phyloP scores from a whole-genome alignment of 352 stramenopile genomes.

The Elongisporangium undulatum region DNA sequence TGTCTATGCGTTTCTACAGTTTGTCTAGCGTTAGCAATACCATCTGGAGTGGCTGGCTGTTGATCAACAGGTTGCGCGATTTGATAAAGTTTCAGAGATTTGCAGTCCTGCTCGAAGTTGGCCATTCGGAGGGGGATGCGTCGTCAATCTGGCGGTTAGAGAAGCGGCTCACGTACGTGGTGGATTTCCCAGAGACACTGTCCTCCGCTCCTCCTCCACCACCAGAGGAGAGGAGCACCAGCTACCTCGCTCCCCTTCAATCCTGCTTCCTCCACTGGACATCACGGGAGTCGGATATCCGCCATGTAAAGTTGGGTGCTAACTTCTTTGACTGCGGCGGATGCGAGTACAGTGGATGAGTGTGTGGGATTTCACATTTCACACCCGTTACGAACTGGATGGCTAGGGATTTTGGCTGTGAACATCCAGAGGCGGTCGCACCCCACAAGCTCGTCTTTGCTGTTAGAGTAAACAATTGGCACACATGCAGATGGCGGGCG shows the following conservation, averaged over 20 bases:
- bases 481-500: not conserved
- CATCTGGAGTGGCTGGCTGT: not conserved
- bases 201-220: not conserved
- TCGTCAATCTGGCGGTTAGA: not conserved
- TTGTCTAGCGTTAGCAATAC: not conserved
- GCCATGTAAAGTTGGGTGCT: not conserved
- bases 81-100: not conserved
- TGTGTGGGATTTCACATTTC: not conserved
- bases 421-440: not conserved
- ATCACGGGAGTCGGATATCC: not conserved
- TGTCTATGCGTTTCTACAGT: not conserved
- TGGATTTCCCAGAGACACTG: not conserved
- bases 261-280: too few species aligned
- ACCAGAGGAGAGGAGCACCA: not conserved
- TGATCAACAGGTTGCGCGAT: not conserved
- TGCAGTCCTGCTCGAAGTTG: not conserved
- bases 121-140: not conserved
- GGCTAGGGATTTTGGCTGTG: not conserved
- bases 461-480: not conserved
- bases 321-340: not conserved
- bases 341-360: not conserved
- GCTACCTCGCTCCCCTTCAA: not conserved
- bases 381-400: not conserved
- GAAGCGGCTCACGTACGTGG: not conserved
- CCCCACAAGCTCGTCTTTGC: not conserved